A percentile compares a stretch with the other conserved stretches of the same genome.
Evolutionary conservation across 768 basidiomycete species (phyloP).

Genomic region (Phylloporus scabripes): DNA sequence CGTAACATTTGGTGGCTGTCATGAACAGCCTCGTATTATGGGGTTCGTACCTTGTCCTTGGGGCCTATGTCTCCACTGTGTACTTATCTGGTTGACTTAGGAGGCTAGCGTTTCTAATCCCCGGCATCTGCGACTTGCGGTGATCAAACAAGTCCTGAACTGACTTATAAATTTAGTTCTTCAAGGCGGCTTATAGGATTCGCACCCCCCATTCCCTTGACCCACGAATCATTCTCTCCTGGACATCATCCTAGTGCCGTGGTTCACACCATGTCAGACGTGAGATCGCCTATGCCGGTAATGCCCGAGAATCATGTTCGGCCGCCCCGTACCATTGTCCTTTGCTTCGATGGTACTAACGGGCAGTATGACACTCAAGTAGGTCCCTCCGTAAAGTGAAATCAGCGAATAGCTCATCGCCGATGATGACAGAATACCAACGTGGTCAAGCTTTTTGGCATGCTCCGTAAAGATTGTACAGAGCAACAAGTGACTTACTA

Average conservation of each 20-base stretch:
- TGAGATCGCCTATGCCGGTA: background rate
- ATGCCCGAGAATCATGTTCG: background rate
- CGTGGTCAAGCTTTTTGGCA: slow-evolving; percentile 61
- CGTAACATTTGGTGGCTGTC: background rate
- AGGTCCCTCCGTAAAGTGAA: slow-evolving; percentile 12
- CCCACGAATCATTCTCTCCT: background rate
- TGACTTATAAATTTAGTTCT: background rate
- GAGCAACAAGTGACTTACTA: slow-evolving; percentile 62
- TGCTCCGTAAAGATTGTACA: slow-evolving; percentile 55
- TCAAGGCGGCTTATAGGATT: background rate
- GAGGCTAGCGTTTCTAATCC: background rate
- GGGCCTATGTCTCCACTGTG: too few relatives aligned
- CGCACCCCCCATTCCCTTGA: background rate
- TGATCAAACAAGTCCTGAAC: background rate
- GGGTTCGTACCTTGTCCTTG: background rate
- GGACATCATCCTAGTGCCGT: too few relatives aligned
- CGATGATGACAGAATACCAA: slow-evolving; percentile 49
- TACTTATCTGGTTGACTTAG: background rate
- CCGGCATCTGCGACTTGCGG: background rate
- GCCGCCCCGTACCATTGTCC: slow-evolving; percentile 43
- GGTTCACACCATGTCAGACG: slow-evolving; percentile 14
- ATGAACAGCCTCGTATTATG: background rate
- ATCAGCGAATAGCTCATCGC: background rate
- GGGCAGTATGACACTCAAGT: slow-evolving; percentile 47
- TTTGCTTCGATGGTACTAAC: slow-evolving; percentile 69